Base-by-base conservation (phyloP, 2,329 filamentous ascomycete genomes). In the Cladosporium sp. region DNA sequence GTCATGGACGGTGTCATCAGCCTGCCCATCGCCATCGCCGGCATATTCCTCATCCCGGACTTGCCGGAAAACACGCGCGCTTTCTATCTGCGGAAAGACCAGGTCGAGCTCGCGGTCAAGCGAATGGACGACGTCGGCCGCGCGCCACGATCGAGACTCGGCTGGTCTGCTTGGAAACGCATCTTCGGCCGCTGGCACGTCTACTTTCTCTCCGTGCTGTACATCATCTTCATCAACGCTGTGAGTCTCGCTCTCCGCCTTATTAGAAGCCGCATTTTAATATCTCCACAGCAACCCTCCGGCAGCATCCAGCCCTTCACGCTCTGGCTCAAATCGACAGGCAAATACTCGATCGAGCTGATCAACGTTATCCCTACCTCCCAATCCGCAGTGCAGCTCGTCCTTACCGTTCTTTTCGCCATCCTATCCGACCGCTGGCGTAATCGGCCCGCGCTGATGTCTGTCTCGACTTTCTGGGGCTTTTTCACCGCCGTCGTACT, bases 141-240 rank as follows among this genome's bases (percentile, higher is more conserved):
- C 9, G 64, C 72, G 54, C 64, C 79, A 19, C 8, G 72, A 75
- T 0, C 69, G 3, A 43, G 22, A 16, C 32, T 49, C 11, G 43
- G 51, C 73, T 74, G 0, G 78, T 76, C 57, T 77, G 74, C 0
- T 70, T 67, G 49, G 63, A 67, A 2, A 85, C 83, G 66, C 60
- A 85, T 86, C 14, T 78, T 85, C 53, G 72, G 74, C 0, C 79
- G 77, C 5, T 86, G 84, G 83, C 83, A 83, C 56, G 79, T 86
- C 1, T 86, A 83, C 52, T 58, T 77, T 0, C 68, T 87, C 3
- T 75, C 75, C 0, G 51, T 79, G 0, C 66, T 85, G 1, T 86
- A 86, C 62, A 74, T 85, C 49, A 67, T 79, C 40, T 86, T 85
- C 71, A 84, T 83, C 66, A 86, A 86, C 59, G 80, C 76, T 2